phyloP scores from a whole-genome alignment of 73 alveolate genomes.

The Strombidium stylifer region DNA sequence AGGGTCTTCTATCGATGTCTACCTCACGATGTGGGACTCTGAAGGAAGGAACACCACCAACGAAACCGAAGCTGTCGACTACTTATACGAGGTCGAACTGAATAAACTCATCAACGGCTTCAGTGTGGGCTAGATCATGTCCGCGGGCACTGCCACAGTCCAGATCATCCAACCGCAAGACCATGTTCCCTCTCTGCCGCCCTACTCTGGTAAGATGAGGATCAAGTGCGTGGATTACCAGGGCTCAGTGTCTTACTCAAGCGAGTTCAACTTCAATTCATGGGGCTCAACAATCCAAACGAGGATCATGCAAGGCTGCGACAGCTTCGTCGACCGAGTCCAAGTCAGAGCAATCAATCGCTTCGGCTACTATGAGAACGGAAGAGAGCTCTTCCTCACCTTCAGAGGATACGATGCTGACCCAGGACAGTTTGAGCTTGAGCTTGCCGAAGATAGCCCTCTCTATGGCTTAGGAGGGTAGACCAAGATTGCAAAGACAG shows the following conservation, averaged over 20 bases:
- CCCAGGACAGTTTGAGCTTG: not conserved
- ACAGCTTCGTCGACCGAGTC: not conserved
- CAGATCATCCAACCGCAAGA: not conserved
- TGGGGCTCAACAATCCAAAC: not conserved
- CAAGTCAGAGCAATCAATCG: constrained; percentile 2
- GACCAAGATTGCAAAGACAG: not conserved
- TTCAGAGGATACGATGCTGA: not conserved
- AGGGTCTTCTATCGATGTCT: not conserved
- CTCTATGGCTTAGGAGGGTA: not conserved
- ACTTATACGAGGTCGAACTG: not conserved
- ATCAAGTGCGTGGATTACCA: not conserved
- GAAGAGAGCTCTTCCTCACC: constrained; percentile 12
- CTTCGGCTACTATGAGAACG: not conserved
- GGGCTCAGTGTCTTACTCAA: too few species aligned
- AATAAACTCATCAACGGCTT: not conserved
- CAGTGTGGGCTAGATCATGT: not conserved
- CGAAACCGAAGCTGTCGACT: not conserved
- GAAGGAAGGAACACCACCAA: not conserved
- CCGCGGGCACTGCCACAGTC: not conserved
- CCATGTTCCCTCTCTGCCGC: not conserved
- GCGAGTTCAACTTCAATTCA: not conserved
- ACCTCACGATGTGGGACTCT: not conserved
- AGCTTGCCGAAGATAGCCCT: not conserved
- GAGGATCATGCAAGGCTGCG: constrained; percentile 1
- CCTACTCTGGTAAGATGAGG: not conserved